Conservation (phyloP, 2,329 filamentous ascomycete genomes). For the Cercospora sp. region DNA sequence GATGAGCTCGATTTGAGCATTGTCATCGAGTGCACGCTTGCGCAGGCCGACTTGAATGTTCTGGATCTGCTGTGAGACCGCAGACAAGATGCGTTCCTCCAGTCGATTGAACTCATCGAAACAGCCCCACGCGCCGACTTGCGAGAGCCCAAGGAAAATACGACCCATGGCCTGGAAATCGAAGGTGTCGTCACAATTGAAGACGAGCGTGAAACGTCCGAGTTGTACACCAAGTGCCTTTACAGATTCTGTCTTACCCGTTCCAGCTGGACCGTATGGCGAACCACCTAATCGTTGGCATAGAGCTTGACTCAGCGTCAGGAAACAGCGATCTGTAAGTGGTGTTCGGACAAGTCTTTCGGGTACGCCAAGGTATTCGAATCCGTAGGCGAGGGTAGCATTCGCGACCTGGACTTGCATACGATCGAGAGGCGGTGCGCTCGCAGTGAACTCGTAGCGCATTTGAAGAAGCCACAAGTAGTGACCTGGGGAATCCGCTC, state of each 20-base stretch:
- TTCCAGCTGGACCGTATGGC: conserved; percentile 95
- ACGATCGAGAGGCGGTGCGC: conserved; percentile 78
- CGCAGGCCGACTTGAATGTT: conserved; percentile 97
- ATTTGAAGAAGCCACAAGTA: conserved; percentile 95
- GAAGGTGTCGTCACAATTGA: conserved; percentile 99
- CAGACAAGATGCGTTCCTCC: conserved; percentile 94
- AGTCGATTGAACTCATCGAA: conserved; percentile 99
- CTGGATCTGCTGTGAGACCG: conserved; percentile 98
- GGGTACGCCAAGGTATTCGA: conserved; percentile 95
- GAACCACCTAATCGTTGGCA: conserved; percentile 95
- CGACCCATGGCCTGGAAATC: conserved; percentile 99
- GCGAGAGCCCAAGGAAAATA: conserved; percentile 98
- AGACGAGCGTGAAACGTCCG: conserved; percentile 95
- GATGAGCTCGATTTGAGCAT: conserved; percentile 89
- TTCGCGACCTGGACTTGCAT: conserved; percentile 96
- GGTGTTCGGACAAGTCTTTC: conserved; percentile 96
- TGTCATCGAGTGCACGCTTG: conserved; percentile 76
- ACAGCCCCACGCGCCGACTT: conserved; percentile 98
- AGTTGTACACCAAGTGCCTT: conserved; percentile 96
- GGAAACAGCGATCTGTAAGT: conserved; percentile 95
- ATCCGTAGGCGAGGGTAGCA: conserved; percentile 90
- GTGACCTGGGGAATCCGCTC: conserved; percentile 74
- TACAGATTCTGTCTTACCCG: conserved; percentile 98
- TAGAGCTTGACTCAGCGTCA: conserved; percentile 92
- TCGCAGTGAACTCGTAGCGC: conserved; percentile 85